These are phyloP conservation scores for Globisporangium cylindrosporum DNA, from an alignment of 352 stramenopile species.

Conservation along the genomic window DNA sequence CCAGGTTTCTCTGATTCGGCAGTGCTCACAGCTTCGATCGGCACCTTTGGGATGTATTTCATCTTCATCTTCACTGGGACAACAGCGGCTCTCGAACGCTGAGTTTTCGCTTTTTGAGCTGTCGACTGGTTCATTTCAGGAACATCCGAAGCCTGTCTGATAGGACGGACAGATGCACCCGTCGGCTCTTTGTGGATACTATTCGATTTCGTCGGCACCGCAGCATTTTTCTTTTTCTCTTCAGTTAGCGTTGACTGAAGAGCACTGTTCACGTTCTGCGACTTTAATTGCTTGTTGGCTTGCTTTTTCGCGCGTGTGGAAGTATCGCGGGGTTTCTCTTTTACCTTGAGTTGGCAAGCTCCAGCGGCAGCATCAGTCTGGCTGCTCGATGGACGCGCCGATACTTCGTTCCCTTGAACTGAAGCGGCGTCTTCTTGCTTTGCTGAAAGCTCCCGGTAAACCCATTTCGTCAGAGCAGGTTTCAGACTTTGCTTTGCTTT, in stretches of 20 bases:
- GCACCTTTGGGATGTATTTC: slow-evolving; percentile 2
- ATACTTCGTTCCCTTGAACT: background rate
- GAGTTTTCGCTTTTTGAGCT: background rate
- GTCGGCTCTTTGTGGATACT: background rate
- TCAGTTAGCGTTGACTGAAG: background rate
- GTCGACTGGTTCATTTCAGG: background rate
- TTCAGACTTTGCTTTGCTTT: background rate
- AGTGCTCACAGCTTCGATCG: background rate
- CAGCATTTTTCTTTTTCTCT: background rate
- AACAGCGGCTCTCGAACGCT: background rate
- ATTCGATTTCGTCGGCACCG: background rate
- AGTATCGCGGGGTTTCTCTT: background rate
- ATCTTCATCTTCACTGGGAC: slow-evolving; percentile 2
- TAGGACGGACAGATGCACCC: background rate
- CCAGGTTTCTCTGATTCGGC: background rate
- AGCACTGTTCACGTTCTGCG: background rate
- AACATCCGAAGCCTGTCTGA: background rate
- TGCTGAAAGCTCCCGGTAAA: background rate
- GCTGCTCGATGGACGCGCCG: background rate
- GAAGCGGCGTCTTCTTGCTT: background rate
- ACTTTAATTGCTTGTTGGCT: background rate
- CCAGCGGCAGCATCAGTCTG: background rate
- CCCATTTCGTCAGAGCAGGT: background rate
- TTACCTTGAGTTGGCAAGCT: background rate
- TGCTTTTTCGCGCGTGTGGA: background rate